Percentiles rank a stretch among this genome's conserved stretches.
Evolutionary conservation across 805 yeast species (phyloP).

Genomic region (Saturnispora saitoi): DNA sequence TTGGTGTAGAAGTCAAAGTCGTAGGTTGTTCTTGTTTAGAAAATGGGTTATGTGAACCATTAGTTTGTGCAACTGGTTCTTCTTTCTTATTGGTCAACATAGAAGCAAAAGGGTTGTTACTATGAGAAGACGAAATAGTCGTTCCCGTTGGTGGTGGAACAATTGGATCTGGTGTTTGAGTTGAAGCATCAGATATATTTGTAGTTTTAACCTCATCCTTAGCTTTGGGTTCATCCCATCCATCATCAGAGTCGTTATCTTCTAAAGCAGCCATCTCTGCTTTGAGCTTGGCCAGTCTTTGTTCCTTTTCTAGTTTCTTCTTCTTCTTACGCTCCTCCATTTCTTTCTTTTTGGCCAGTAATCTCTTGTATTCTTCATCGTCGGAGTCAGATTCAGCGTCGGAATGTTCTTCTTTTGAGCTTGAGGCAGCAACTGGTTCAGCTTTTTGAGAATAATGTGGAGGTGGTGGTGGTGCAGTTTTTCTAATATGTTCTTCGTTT

Average conservation of each 20-base stretch:
- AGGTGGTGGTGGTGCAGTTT: slow-evolving; percentile 16
- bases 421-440: slow-evolving; percentile 1
- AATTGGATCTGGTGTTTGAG: slow-evolving; percentile 7
- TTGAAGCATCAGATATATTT: neutral
- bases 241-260: slow-evolving; percentile 28
- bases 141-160: slow-evolving; percentile 8
- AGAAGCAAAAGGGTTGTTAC: slow-evolving; percentile 16
- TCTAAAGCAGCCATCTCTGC: slow-evolving; percentile 50
- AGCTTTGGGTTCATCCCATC: slow-evolving; percentile 14
- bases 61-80: slow-evolving; percentile 9
- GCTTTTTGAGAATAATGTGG: neutral
- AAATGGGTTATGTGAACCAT: slow-evolving; percentile 43
- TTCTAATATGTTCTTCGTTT: too few species aligned
- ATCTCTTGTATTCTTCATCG: slow-evolving; percentile 36
- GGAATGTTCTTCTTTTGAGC: slow-evolving; percentile 1
- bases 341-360: slow-evolving; percentile 40
- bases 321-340: slow-evolving; percentile 30
- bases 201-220: slow-evolving; percentile 5
- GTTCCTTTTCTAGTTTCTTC: slow-evolving; percentile 49
- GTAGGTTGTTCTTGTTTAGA: slow-evolving; percentile 38
- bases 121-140: slow-evolving; percentile 4
- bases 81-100: slow-evolving; percentile 6
- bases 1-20: slow-evolving; percentile 1
- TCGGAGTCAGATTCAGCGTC: slow-evolving; percentile 32
- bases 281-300: slow-evolving; percentile 46